A percentile compares a stretch with the other conserved stretches of the same genome.
Conservation (phyloP, 164 flowering plant genomes). For the Chimonanthus praecox region DNA sequence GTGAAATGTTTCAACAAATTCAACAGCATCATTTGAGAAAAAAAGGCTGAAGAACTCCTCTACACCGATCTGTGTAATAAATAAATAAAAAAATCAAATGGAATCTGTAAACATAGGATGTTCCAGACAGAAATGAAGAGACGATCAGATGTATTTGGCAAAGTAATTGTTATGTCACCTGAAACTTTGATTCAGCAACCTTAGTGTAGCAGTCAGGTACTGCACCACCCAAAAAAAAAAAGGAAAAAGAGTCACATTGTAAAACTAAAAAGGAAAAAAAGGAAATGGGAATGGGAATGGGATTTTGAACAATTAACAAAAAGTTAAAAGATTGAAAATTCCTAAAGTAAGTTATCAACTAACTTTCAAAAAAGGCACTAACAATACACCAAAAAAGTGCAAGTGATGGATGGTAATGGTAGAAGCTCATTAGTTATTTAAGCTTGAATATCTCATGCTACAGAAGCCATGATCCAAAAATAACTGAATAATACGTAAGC, state of each 20-base stretch:
- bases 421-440: not conserved
- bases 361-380: not conserved
- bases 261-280: conserved; percentile 12
- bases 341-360: not conserved
- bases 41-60: conserved; percentile 74
- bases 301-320: not conserved
- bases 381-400: not conserved
- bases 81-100: not conserved
- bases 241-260: too few relatives aligned
- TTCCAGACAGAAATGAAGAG: not conserved
- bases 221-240: conserved; percentile 28
- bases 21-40: conserved; percentile 60
- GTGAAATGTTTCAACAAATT: conserved; percentile 70
- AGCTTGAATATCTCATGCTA: not conserved
- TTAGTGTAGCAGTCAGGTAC: conserved; percentile 56
- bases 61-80: conserved; percentile 42
- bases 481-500: not conserved
- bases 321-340: not conserved
- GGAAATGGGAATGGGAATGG: not conserved
- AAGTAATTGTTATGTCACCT: conserved; percentile 31
- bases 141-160: not conserved
- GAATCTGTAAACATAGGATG: not conserved
- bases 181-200: conserved; percentile 81
- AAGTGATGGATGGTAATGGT: not conserved
- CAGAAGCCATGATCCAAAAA: not conserved